phyloP scores from a whole-genome alignment of 2,329 filamentous ascomycete genomes.

The Cladosporium sphaerospermum region DNA sequence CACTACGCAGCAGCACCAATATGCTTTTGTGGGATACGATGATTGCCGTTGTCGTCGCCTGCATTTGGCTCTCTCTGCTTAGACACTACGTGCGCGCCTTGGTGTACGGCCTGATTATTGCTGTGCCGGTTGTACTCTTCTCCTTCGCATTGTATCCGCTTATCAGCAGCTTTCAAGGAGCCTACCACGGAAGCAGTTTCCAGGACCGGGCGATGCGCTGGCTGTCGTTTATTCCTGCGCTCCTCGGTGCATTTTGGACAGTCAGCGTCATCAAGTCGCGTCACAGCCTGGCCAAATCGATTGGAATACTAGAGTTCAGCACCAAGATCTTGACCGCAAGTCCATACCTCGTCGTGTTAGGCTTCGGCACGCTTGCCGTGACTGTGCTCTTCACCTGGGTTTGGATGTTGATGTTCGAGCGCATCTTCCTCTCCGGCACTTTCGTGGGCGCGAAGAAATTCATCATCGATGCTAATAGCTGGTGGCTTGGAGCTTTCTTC shows the following conservation, averaged over 20 bases:
- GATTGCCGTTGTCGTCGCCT: slow-evolving; percentile 78
- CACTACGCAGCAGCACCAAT: slow-evolving; percentile 77
- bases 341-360: slow-evolving; percentile 74
- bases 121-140: slow-evolving; percentile 78
- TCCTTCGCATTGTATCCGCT: slow-evolving; percentile 90
- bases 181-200: slow-evolving; percentile 65
- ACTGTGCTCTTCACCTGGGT: slow-evolving; percentile 90
- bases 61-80: slow-evolving; percentile 84
- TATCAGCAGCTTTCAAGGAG: slow-evolving; percentile 77
- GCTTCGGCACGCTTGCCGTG: slow-evolving; percentile 66
- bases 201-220: slow-evolving; percentile 89
- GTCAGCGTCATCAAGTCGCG: slow-evolving; percentile 78
- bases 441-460: slow-evolving; percentile 58
- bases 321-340: slow-evolving; percentile 82
- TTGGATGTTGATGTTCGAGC: slow-evolving; percentile 94
- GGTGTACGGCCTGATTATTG: slow-evolving; percentile 71
- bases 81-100: slow-evolving; percentile 82
- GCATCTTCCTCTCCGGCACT: slow-evolving; percentile 89
- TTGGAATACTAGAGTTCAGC: slow-evolving; percentile 86
- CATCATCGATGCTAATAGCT: slow-evolving; percentile 79
- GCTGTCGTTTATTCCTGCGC: slow-evolving; percentile 68
- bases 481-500: slow-evolving; percentile 93
- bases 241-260: slow-evolving; percentile 70
- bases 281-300: slow-evolving; percentile 71
- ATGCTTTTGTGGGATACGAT: slow-evolving; percentile 87